phyloP scores from a whole-genome alignment of 2,329 filamentous ascomycete genomes.

The Emergomyces orientalis region DNA sequence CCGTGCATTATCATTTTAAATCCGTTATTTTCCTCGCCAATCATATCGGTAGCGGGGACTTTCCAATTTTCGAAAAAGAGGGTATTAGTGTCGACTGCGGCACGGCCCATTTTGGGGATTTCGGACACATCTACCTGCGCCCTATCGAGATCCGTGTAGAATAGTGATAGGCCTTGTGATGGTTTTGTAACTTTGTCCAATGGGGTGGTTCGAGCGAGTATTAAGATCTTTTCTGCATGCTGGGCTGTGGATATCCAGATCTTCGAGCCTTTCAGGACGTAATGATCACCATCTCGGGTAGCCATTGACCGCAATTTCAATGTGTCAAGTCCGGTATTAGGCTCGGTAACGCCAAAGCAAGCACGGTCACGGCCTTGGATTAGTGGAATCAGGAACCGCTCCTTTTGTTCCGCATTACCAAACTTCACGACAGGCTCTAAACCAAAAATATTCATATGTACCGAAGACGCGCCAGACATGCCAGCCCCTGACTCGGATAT shows the following conservation, averaged over 20 bases:
- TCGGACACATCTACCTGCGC: constrained; percentile 33
- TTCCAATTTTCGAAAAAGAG: constrained; percentile 39
- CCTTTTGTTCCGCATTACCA: constrained; percentile 72
- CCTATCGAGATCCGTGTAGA: constrained; percentile 37
- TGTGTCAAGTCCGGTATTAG: constrained; percentile 85
- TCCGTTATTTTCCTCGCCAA: constrained; percentile 37
- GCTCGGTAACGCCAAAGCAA: constrained; percentile 83
- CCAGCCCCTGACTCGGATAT: constrained; percentile 39
- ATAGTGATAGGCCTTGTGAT: constrained; percentile 37
- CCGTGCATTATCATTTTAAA: constrained; percentile 38
- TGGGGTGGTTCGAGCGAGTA: constrained; percentile 35
- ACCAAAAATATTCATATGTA: constrained; percentile 44
- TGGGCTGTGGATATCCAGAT: constrained; percentile 65
- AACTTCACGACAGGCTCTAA: constrained; percentile 50
- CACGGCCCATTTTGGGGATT: constrained; percentile 40
- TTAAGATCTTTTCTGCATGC: constrained; percentile 36
- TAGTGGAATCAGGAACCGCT: constrained; percentile 68
- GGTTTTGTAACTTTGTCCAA: constrained; percentile 35
- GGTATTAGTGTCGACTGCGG: constrained; percentile 37
- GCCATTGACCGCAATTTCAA: constrained; percentile 65
- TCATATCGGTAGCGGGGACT: constrained; percentile 32
- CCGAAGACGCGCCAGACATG: constrained; percentile 34
- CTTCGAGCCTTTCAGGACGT: constrained; percentile 69
- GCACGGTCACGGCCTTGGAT: constrained; percentile 74
- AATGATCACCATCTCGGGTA: constrained; percentile 58